Base-by-base conservation (phyloP, 345 rosid genomes). In the Linum trigynum region DNA sequence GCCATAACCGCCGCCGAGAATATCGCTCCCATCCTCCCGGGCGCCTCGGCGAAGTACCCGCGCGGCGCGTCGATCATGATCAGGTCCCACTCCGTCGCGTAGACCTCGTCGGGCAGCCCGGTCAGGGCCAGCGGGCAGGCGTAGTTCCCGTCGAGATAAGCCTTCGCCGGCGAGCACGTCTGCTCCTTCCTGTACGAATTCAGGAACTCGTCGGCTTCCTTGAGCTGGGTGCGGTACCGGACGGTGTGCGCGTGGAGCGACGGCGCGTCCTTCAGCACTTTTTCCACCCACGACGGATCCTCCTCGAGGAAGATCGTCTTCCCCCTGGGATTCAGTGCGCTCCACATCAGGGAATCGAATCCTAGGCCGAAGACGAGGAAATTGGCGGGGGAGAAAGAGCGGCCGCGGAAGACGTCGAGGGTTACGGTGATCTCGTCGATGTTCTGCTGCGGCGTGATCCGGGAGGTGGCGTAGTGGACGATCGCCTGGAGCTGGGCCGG, bases 321-420 rank as follows among this genome's bases (percentile, higher is more conserved):
- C 48, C 99, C 99, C 0, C 97, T 95, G n/a, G 83, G 73, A 80
- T 94, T 94, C 17, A 90, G 92, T 3, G 95, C 70, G 68, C 79
- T 75, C 99, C 97, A 94, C 99, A 90, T 85, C 15, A 94, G 83
- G 65, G 97, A 90, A 65, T 90, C 97, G 36, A 85, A 96, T 38
- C 99, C 95, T 6, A 94, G 75, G 14, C 99, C 97, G 40, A 94
- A 94, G 61, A 90, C 95, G 71, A 94, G 75, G 81, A 90, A 94
- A 68, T 94, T 90, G 78, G 97, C 90, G 0, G 99, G 97, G 53
- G 53, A 48, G 32, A 23, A 23, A 1, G 97, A 81, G 57, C 84
- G 90, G 69, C 74, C 80, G 41, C 76, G 85, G 8, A 94, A 73
- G 8, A 86, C 77, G 53, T 73, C 70, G 41, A 87, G 83, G 1